These are phyloP conservation scores for Geotrichum restrictum DNA, from an alignment of 1,139 yeast genomes.

Conservation along the genomic window DNA sequence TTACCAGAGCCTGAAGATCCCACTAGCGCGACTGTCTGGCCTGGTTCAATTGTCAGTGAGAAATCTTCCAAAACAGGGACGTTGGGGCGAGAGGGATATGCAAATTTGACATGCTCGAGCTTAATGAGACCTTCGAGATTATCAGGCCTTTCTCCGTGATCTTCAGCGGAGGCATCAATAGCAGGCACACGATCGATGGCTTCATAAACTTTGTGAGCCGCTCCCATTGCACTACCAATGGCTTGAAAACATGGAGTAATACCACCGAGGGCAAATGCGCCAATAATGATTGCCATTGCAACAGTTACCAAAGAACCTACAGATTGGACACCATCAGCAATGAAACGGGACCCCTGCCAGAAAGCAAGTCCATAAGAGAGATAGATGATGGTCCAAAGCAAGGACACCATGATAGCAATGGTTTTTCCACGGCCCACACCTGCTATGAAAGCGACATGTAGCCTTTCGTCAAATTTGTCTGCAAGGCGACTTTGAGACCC, in stretches of 20 bases:
- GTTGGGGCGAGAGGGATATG: constrained; percentile 82
- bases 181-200: constrained; percentile 43
- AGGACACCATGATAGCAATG: constrained; percentile 37
- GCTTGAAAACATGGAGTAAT: constrained; percentile 43
- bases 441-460: constrained; percentile 22
- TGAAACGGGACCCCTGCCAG: constrained; percentile 44
- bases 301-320: constrained; percentile 40
- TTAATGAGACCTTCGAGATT: constrained; percentile 51
- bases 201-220: constrained; percentile 42
- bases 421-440: constrained; percentile 34
- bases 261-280: constrained; percentile 43
- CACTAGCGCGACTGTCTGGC: constrained; percentile 81
- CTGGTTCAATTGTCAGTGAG: constrained; percentile 56
- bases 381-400: constrained; percentile 39
- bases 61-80: constrained; percentile 65
- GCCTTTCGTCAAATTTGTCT: constrained; percentile 34
- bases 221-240: constrained; percentile 42
- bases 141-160: constrained; percentile 36
- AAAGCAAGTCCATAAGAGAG: constrained; percentile 43
- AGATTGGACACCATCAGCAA: constrained; percentile 35
- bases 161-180: constrained; percentile 36
- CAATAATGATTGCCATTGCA: constrained; percentile 42
- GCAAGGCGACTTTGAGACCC: constrained; percentile 43
- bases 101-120: constrained; percentile 62
- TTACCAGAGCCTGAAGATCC: constrained; percentile 96